phyloP scores from a whole-genome alignment of 2,329 filamentous ascomycete species.

The Clonostachys solani region DNA sequence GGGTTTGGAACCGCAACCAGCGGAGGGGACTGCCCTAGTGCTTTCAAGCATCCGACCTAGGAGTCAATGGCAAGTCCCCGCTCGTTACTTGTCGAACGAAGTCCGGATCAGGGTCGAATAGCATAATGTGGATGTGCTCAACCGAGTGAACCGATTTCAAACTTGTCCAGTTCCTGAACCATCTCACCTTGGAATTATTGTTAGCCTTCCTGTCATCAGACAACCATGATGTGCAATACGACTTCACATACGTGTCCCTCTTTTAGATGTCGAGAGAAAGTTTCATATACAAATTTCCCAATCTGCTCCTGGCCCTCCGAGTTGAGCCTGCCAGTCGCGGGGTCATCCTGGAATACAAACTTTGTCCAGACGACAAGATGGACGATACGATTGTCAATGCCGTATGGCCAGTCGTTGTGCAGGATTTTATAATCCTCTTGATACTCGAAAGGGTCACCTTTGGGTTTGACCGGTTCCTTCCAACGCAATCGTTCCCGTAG shows the following conservation, averaged over 20 bases:
- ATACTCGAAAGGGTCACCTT: conserved; percentile 33
- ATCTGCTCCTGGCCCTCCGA: conserved; percentile 59
- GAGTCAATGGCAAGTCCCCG: conserved; percentile 63
- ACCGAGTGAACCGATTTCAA: conserved; percentile 83
- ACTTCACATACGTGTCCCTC: conserved; percentile 44
- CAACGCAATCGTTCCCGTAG: conserved; percentile 67
- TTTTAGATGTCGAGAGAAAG: conserved; percentile 54
- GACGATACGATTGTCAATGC: conserved; percentile 70
- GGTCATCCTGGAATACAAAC: conserved; percentile 71
- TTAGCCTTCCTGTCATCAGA: not conserved
- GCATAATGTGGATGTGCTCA: conserved; percentile 94
- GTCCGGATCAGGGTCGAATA: conserved; percentile 67
- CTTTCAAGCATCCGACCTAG: not conserved
- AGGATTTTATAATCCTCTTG: conserved; percentile 66
- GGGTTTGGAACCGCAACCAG: too few relatives aligned
- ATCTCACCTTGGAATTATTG: conserved; percentile 20
- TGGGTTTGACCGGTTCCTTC: conserved; percentile 37
- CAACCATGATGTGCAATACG: not conserved
- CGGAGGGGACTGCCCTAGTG: not conserved
- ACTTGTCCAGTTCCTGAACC: conserved; percentile 74
- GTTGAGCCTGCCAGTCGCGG: conserved; percentile 61
- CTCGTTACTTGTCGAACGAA: conserved; percentile 70
- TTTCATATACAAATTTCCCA: conserved; percentile 63
- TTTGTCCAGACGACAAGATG: conserved; percentile 95
- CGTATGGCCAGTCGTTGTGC: conserved; percentile 94